phyloP scores from a whole-genome alignment of 805 yeast species.

The Wickerhamiella alocasiicola region DNA sequence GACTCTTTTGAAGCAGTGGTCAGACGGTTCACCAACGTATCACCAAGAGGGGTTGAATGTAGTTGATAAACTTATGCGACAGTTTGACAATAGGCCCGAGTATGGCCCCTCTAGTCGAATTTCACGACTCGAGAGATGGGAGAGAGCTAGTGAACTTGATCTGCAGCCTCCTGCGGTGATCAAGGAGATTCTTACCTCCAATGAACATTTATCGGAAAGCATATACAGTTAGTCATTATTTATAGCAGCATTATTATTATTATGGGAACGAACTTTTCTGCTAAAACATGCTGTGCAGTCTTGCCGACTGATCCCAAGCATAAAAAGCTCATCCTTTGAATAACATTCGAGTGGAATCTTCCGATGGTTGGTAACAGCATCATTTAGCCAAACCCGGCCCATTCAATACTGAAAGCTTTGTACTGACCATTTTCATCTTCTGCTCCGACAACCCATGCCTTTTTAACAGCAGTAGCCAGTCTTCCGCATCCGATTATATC shows the following conservation, averaged over 20 bases:
- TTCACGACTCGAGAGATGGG: conserved; percentile 30
- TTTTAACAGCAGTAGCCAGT: conserved; percentile 84
- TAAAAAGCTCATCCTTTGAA: no score
- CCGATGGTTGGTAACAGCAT: no score
- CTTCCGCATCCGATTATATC: conserved; percentile 76
- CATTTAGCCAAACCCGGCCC: conserved; percentile 93
- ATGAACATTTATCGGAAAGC: not conserved
- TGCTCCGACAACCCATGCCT: conserved; percentile 51
- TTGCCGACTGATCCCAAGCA: no score
- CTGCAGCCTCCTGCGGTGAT: conserved; percentile 28
- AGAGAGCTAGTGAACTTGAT: conserved; percentile 28
- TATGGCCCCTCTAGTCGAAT: conserved; percentile 33
- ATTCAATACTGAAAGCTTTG: conserved; percentile 62
- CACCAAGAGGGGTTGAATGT: conserved; percentile 24
- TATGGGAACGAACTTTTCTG: no score
- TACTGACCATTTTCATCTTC: conserved; percentile 21
- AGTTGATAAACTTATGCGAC: conserved; percentile 25
- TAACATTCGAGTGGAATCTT: no score
- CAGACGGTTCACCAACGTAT: conserved; percentile 14
- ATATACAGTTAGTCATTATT: not conserved
- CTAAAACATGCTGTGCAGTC: no score
- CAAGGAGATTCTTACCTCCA: conserved; percentile 22
- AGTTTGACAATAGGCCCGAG: conserved; percentile 26
- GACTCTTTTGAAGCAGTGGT: conserved; percentile 9
- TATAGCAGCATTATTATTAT: no score